Conservation (phyloP, 1,284 basidiomycete species). For the Cystobasidium pallidum region DNA sequence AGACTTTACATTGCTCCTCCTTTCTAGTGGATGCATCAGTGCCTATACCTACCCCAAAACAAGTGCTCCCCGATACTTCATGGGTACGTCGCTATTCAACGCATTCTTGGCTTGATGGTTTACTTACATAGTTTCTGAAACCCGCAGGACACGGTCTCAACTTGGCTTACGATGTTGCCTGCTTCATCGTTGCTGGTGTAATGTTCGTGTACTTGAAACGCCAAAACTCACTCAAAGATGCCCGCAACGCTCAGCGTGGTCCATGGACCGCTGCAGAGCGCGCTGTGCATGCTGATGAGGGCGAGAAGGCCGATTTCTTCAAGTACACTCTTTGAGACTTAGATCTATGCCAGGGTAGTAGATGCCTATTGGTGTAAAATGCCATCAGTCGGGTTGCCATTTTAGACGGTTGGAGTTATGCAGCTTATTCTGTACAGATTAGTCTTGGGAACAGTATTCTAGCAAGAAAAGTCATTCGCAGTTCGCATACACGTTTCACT, state of each 20-base stretch:
- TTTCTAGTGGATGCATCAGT: constrained; percentile 14
- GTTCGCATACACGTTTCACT: no score
- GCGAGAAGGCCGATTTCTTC: constrained; percentile 38
- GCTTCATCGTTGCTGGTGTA: constrained; percentile 26
- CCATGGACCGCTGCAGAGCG: constrained; percentile 34
- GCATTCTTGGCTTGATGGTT: no score
- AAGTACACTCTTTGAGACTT: constrained; percentile 23
- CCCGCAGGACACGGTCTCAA: constrained; percentile 29
- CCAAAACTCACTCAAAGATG: constrained; percentile 37
- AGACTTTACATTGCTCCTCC: background rate
- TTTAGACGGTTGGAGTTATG: no score
- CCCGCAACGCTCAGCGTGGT: constrained; percentile 31
- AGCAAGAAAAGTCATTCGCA: no score
- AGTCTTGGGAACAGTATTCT: no score
- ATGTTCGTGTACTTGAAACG: constrained; percentile 28
- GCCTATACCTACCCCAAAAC: constrained; percentile 31
- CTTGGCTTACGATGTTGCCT: constrained; percentile 31
- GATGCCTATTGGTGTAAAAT: no score
- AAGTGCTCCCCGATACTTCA: constrained; percentile 24
- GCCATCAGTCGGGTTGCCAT: no score
- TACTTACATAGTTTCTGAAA: background rate
- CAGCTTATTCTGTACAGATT: no score
- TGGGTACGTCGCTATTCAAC: background rate
- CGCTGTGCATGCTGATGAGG: constrained; percentile 9
- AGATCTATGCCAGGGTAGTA: background rate